Percentiles rank a stretch among this genome's conserved stretches.
These are phyloP conservation scores for Geoglossum cookeanum DNA, from an alignment of 2,329 filamentous ascomycete species.

Conservation along the genomic window DNA sequence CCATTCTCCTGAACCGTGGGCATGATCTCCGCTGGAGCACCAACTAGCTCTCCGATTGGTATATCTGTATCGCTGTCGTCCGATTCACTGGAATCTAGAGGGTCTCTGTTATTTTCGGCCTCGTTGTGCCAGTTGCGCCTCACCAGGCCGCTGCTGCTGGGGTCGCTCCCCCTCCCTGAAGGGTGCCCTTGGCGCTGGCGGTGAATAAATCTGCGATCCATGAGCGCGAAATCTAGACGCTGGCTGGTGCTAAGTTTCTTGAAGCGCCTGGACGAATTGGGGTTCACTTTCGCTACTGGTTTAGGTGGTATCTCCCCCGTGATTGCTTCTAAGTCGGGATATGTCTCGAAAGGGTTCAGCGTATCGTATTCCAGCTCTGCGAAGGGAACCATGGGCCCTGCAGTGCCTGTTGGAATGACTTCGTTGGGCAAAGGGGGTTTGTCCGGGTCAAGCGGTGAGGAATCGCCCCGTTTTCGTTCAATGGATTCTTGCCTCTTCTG, in stretches of 20 bases:
- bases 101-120: background rate
- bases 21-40: background rate
- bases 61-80: background rate
- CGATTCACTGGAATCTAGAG: background rate
- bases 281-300: background rate
- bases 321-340: background rate
- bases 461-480: background rate
- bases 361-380: background rate
- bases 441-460: background rate
- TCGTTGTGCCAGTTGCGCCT: background rate
- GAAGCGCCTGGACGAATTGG: background rate
- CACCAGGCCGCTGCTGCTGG: background rate
- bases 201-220: background rate
- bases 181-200: background rate
- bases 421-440: background rate
- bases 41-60: background rate
- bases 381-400: background rate
- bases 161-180: background rate
- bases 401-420: background rate
- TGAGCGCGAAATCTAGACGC: background rate
- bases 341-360: background rate
- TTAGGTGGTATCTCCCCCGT: background rate
- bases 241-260: background rate
- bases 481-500: background rate
- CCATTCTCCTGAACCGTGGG: conserved; percentile 2